phyloP scores from a whole-genome alignment of 1,284 basidiomycete genomes.

The Gymnopus androsaceus region DNA sequence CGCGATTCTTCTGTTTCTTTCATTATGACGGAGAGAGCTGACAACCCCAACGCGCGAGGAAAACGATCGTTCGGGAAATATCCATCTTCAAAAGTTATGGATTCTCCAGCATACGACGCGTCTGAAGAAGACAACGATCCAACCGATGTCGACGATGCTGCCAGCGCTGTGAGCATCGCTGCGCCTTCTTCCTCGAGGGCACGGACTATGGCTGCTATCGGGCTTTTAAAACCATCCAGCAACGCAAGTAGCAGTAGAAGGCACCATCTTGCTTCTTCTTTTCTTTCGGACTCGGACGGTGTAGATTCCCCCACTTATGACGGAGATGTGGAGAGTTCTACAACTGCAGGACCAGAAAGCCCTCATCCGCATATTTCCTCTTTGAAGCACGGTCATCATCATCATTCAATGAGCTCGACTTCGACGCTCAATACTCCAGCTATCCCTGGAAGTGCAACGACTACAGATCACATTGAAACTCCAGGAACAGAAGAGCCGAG shows the following conservation, averaged over 20 bases:
- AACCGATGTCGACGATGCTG: slow-evolving; percentile 67
- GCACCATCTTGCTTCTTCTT: slow-evolving; percentile 56
- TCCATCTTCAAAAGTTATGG: slow-evolving; percentile 5
- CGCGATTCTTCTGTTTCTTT: background rate
- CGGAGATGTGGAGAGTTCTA: slow-evolving; percentile 83
- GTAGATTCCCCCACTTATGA: slow-evolving; percentile 87
- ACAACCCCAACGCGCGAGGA: no score
- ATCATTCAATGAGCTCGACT: slow-evolving; percentile 46
- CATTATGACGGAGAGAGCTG: no score
- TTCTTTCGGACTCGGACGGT: slow-evolving; percentile 71
- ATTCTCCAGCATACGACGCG: slow-evolving; percentile 15
- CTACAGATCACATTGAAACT: slow-evolving; percentile 19
- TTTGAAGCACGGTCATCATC: slow-evolving; percentile 33
- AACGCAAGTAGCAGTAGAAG: slow-evolving; percentile 22
- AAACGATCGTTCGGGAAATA: slow-evolving; percentile 15
- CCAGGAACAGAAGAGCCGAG: slow-evolving; percentile 23
- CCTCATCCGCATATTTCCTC: slow-evolving; percentile 24
- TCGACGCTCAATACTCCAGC: slow-evolving; percentile 53
- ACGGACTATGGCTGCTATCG: background rate
- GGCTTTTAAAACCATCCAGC: slow-evolving; percentile 24
- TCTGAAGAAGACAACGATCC: slow-evolving; percentile 85
- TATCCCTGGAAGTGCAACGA: background rate
- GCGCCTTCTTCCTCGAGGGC: background rate
- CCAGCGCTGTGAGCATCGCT: background rate
- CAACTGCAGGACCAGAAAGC: slow-evolving; percentile 52